Evolutionary conservation across 2,329 filamentous ascomycete genomes (phyloP).

Genomic region (Niveomyces coronatus): DNA sequence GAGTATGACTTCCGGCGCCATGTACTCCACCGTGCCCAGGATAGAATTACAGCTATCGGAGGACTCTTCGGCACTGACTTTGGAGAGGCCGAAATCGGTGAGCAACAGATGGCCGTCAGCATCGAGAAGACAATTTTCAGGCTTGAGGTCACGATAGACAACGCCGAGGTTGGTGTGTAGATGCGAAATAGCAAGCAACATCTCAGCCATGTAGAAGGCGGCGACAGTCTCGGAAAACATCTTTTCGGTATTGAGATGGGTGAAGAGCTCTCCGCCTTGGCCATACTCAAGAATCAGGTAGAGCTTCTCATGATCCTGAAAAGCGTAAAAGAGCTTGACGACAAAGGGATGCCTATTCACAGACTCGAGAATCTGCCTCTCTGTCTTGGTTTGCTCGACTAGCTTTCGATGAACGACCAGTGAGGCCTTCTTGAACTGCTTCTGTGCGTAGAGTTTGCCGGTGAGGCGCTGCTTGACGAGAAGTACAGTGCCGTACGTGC

Average conservation of each 20-base stretch:
- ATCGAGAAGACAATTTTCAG: slow-evolving; percentile 93
- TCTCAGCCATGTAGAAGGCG: slow-evolving; percentile 97
- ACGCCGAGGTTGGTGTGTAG: slow-evolving; percentile 87
- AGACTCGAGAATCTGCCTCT: slow-evolving; percentile 87
- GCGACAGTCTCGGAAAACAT: slow-evolving; percentile 89
- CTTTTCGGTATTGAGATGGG: slow-evolving; percentile 83
- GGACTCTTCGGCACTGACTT: slow-evolving; percentile 63
- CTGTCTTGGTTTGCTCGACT: slow-evolving; percentile 94
- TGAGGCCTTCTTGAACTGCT: slow-evolving; percentile 96
- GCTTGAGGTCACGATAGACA: slow-evolving; percentile 94
- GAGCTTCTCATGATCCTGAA: slow-evolving; percentile 95
- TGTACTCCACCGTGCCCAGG: slow-evolving; percentile 93
- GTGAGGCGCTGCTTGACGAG: slow-evolving; percentile 84
- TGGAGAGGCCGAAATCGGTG: slow-evolving; percentile 94
- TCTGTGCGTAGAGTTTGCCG: slow-evolving; percentile 88
- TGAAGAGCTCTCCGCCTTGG: slow-evolving; percentile 92
- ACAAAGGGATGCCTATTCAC: slow-evolving; percentile 96
- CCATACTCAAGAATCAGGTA: slow-evolving; percentile 97
- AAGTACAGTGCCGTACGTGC: slow-evolving; percentile 88
- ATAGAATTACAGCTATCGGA: slow-evolving; percentile 70
- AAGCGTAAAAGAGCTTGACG: slow-evolving; percentile 95
- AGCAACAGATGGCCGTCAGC: slow-evolving; percentile 83
- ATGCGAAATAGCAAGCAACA: slow-evolving; percentile 88
- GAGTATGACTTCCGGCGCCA: slow-evolving; percentile 90
- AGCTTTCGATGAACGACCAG: slow-evolving; percentile 91